phyloP scores from a whole-genome alignment of 2,329 filamentous ascomycete species.

The Talaromyces sp. region DNA sequence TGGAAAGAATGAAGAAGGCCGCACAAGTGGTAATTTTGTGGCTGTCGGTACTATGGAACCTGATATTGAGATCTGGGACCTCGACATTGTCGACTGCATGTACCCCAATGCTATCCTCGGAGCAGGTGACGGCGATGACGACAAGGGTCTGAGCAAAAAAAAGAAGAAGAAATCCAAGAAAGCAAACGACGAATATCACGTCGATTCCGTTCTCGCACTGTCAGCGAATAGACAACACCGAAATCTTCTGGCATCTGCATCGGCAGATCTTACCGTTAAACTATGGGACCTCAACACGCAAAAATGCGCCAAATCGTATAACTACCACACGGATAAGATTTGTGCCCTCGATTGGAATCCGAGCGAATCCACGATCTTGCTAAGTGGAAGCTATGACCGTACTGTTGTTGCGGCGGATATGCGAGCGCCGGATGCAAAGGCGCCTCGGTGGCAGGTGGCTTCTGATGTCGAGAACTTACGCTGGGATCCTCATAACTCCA shows the following conservation, averaged over 20 bases:
- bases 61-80: slow-evolving; percentile 97
- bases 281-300: slow-evolving; percentile 93
- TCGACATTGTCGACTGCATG: slow-evolving; percentile 95
- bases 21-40: slow-evolving; percentile 78
- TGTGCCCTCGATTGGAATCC: slow-evolving; percentile 94
- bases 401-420: slow-evolving; percentile 94
- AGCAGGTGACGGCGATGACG: slow-evolving; percentile 53
- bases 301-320: slow-evolving; percentile 91
- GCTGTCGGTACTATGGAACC: slow-evolving; percentile 96
- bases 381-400: slow-evolving; percentile 92
- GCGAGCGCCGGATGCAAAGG: slow-evolving; percentile 79
- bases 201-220: slow-evolving; percentile 86
- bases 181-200: slow-evolving; percentile 85
- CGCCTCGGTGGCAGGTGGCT: slow-evolving; percentile 85
- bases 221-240: slow-evolving; percentile 90
- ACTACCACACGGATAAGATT: slow-evolving; percentile 94
- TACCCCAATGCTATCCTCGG: slow-evolving; percentile 96
- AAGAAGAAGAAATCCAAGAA: slow-evolving; percentile 71
- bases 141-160: slow-evolving; percentile 54
- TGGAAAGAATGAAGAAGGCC: slow-evolving; percentile 61
- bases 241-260: slow-evolving; percentile 89
- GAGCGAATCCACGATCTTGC: slow-evolving; percentile 75
- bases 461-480: slow-evolving; percentile 88
- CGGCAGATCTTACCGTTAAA: slow-evolving; percentile 95
- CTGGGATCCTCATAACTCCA: slow-evolving; percentile 89